Base-by-base conservation (phyloP, 352 stramenopile genomes). In the Sclerospora graminicola region DNA sequence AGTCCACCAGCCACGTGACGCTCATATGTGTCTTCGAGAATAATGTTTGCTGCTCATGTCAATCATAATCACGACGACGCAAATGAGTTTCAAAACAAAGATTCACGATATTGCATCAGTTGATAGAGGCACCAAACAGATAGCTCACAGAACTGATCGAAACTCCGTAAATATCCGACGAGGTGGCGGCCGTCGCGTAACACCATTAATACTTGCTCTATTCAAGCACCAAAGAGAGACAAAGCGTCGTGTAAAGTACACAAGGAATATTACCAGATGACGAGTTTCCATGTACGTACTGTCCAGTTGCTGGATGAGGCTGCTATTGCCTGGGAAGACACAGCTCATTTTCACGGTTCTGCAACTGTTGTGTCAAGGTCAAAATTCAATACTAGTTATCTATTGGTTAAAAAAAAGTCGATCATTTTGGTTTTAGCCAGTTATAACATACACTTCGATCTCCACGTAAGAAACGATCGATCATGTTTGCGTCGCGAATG, bases 131-230 rank as follows among this genome's bases (percentile, higher is more conserved):
- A 26, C 21, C 21, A 29, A 47, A 2, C 4, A 21, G 69, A 2
- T 5, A 21, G 69, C 75, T 44, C 63, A 92, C 81, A 92, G 49
- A 74, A 91, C 44, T 90, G 78, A 46, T 94, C 79, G 39, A 94
- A 91, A 52, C 79, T 91, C n/a, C 78, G 79, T 15, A 90, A 58
- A 34, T 79, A 90, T 39, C 93, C 90, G 31, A 97, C 78, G 36
- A 99, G 70, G 66, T 99, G 91, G 32, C 94, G 82, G 24, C 94
- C 94, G 65, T 99, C 95, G 35, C 90, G 80, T 23, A 98, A 66
- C 18, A 99, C 89, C 45, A 98, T 82, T 33, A 92, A 56, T 51
- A 92, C 81, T 75, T 89, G 72, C 64, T 92, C 81, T 92, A 47
- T 1, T 18, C n/a, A 5, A 33, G 8, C 11, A 35, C 5, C 10